A percentile compares a stretch with the other conserved stretches of the same genome.
phyloP scores from a whole-genome alignment of 768 basidiomycete genomes.

The Pleurotus cornucopiae region DNA sequence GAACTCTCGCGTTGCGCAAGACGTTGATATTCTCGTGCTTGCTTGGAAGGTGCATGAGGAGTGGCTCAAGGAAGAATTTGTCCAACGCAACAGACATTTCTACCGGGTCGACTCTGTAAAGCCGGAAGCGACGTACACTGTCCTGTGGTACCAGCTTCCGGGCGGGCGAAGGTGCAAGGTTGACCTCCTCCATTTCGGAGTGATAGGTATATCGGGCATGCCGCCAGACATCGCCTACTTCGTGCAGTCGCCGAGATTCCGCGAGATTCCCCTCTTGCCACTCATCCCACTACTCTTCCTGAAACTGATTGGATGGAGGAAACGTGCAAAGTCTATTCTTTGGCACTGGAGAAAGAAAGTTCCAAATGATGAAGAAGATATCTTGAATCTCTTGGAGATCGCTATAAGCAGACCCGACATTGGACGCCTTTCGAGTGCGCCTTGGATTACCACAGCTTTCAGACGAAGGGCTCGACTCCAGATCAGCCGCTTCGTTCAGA shows the following conservation, averaged over 20 bases:
- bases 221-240: not conserved
- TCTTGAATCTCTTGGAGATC: constrained; percentile 34
- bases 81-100: not conserved
- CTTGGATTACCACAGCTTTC: not conserved
- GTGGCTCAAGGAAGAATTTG: not conserved
- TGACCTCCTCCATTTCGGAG: not conserved
- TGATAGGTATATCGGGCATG: not conserved
- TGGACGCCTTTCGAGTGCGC: not conserved
- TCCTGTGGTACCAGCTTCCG: not conserved
- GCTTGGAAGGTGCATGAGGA: not conserved
- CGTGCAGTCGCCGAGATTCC: not conserved
- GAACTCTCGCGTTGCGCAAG: not conserved
- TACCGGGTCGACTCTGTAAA: not conserved
- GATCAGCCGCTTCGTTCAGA: not conserved
- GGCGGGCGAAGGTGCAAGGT: not conserved
- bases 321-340: constrained; percentile 28
- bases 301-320: constrained; percentile 39
- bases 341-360: constrained; percentile 31
- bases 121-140: not conserved
- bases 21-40: not conserved
- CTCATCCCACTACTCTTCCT: constrained; percentile 33
- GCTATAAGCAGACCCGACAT: constrained; percentile 16
- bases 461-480: not conserved
- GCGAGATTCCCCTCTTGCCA: constrained; percentile 29
- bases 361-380: constrained; percentile 34